phyloP scores from a whole-genome alignment of 176 grass and related monocot species.

The Oryza meyeriana region DNA sequence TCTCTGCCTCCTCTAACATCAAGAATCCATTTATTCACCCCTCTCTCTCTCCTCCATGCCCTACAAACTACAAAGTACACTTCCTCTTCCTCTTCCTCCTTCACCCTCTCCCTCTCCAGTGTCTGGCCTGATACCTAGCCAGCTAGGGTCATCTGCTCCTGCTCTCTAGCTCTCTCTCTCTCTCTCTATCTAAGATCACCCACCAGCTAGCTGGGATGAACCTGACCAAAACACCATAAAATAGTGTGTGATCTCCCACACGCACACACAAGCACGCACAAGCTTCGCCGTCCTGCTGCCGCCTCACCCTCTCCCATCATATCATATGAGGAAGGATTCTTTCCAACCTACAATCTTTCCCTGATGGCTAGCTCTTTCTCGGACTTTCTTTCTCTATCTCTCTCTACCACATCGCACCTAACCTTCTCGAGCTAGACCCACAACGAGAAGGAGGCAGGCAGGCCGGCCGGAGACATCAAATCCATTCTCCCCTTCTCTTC shows the following conservation, averaged over 20 bases:
- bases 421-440: slow-evolving; percentile 54
- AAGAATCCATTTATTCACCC: slow-evolving; percentile 55
- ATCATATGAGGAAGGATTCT: slow-evolving; percentile 57
- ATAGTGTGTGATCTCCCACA: slow-evolving; percentile 73
- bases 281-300: neutral
- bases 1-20: slow-evolving; percentile 23
- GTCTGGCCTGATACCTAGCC: neutral
- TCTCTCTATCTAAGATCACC: slow-evolving; percentile 36
- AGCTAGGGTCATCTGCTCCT: slow-evolving; percentile 55
- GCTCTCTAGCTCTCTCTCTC: neutral
- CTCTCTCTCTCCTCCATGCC: slow-evolving; percentile 45
- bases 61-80: slow-evolving; percentile 74
- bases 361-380: slow-evolving; percentile 45
- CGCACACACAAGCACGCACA: slow-evolving; percentile 19
- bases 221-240: slow-evolving; percentile 65
- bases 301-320: slow-evolving; percentile 46
- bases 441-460: neutral
- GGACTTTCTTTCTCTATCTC: slow-evolving; percentile 29
- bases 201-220: slow-evolving; percentile 9
- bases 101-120: slow-evolving; percentile 7
- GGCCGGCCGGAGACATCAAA: slow-evolving; percentile 43
- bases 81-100: slow-evolving; percentile 28
- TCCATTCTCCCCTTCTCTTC: slow-evolving; percentile 36
- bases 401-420: slow-evolving; percentile 36
- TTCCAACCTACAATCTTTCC: slow-evolving; percentile 62